Conservation (phyloP, 2,329 filamentous ascomycete genomes). For the Coniochaeta sp. region DNA sequence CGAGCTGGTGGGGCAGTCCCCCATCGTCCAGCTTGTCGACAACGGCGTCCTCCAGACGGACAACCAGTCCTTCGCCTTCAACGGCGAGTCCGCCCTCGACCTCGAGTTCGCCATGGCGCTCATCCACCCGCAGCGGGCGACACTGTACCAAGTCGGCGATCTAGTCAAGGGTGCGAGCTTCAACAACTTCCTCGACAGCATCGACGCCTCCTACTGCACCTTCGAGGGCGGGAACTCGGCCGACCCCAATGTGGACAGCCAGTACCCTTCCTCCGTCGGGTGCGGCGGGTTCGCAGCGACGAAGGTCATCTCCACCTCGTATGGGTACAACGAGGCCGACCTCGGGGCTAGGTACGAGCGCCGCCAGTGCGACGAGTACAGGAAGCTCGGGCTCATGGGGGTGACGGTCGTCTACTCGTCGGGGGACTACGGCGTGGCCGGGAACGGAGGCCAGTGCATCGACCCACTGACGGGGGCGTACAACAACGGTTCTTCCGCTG, state of each 20-base stretch:
- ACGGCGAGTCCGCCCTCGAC: constrained; percentile 23
- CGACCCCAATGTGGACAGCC: constrained; percentile 28
- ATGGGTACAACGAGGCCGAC: constrained; percentile 36
- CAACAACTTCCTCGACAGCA: constrained; percentile 39
- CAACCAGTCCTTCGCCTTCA: constrained; percentile 28
- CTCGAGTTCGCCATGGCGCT: constrained; percentile 13
- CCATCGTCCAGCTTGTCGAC: constrained; percentile 24
- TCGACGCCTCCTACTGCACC: constrained; percentile 40
- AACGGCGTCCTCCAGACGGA: constrained; percentile 26
- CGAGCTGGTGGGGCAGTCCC: constrained; percentile 30
- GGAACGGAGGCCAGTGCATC: constrained; percentile 21
- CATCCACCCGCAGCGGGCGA: constrained; percentile 13
- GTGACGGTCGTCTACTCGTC: constrained; percentile 28
- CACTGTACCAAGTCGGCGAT: constrained; percentile 14
- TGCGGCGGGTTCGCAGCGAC: constrained; percentile 28
- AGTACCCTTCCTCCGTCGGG: constrained; percentile 33
- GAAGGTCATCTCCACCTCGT: constrained; percentile 39
- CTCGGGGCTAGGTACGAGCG: constrained; percentile 38
- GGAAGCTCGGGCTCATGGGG: constrained; percentile 32
- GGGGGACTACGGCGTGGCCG: constrained; percentile 28
- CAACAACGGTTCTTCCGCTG: too few species aligned
- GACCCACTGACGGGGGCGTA: constrained; percentile 15
- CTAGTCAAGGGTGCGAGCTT: constrained; percentile 8
- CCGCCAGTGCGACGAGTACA: constrained; percentile 27
- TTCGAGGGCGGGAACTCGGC: constrained; percentile 21